A percentile compares a stretch with the other conserved stretches of the same genome.
Conservation (phyloP, 768 basidiomycete species). For the Rhizopogon vulgaris region DNA sequence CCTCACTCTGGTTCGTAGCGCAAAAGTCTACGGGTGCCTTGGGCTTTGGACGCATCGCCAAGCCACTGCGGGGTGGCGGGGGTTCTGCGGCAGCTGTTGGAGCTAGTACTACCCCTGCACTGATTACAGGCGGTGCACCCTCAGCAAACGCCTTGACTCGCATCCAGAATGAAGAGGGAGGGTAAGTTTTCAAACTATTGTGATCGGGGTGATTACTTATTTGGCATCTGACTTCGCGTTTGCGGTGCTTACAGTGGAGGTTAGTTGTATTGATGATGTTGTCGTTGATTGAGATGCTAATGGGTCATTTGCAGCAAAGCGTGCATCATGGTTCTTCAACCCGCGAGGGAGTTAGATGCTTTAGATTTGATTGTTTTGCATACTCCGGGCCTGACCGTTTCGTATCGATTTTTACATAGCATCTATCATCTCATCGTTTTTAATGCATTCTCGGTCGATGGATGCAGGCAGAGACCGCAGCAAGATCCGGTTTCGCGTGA, state of each 20-base stretch:
- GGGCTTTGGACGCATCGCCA: slow-evolving; percentile 92
- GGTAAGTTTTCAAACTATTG: slow-evolving; percentile 36
- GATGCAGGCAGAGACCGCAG: background rate
- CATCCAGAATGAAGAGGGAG: slow-evolving; percentile 77
- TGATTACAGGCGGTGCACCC: slow-evolving; percentile 37
- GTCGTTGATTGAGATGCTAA: slow-evolving; percentile 15
- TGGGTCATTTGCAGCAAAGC: slow-evolving; percentile 59
- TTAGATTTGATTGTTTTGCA: slow-evolving; percentile 4
- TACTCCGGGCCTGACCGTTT: slow-evolving; percentile 2
- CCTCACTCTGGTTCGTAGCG: slow-evolving; percentile 38
- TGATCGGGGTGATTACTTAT: slow-evolving; percentile 12
- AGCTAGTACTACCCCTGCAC: slow-evolving; percentile 32
- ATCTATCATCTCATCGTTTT: slow-evolving; percentile 24
- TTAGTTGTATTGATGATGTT: slow-evolving; percentile 16
- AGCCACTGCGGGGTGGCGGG: slow-evolving; percentile 92
- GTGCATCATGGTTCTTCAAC: slow-evolving; percentile 92
- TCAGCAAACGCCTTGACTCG: slow-evolving; percentile 61
- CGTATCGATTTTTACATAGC: slow-evolving; percentile 11
- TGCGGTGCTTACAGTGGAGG: slow-evolving; percentile 26
- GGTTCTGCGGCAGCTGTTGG: slow-evolving; percentile 43
- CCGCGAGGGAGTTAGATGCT: slow-evolving; percentile 49
- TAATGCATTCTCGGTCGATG: slow-evolving; percentile 16
- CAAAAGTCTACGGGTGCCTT: slow-evolving; percentile 73
- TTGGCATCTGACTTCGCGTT: slow-evolving; percentile 11
- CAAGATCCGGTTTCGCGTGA: too few species aligned